phyloP scores from a whole-genome alignment of 345 rosid genomes.

The Syzygium grande region DNA sequence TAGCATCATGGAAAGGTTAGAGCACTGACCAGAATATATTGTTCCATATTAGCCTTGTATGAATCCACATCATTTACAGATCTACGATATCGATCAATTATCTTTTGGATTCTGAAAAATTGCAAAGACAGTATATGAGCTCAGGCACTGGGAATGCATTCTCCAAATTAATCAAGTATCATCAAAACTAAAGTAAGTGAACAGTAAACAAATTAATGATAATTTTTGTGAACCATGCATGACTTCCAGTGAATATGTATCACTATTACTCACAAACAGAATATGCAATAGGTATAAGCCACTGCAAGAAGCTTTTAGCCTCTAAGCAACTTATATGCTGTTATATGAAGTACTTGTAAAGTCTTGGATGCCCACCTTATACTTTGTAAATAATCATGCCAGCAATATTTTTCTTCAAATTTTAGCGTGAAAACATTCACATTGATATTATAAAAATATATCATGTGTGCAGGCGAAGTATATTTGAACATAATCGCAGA shows the following conservation, averaged over 20 bases:
- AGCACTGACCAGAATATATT: background rate
- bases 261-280: background rate
- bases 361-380: background rate
- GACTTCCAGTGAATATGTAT: background rate
- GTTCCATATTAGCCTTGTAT: conserved; percentile 11
- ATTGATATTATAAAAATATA: background rate
- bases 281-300: background rate
- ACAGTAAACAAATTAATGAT: background rate
- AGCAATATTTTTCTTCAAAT: background rate
- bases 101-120: conserved; percentile 29
- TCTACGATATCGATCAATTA: conserved; percentile 30
- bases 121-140: background rate
- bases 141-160: background rate
- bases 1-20: background rate
- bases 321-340: background rate
- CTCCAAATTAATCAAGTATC: background rate
- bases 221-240: background rate
- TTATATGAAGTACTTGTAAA: background rate
- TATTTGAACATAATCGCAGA: background rate
- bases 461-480: background rate
- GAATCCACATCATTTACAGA: conserved; percentile 13
- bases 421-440: background rate
- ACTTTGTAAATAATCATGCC: background rate
- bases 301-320: background rate
- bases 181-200: background rate